A percentile compares a stretch with the other conserved stretches of the same genome.
Evolutionary conservation across 2,329 filamentous ascomycete genomes (phyloP).

Genomic region (Sporothrix phasma): DNA sequence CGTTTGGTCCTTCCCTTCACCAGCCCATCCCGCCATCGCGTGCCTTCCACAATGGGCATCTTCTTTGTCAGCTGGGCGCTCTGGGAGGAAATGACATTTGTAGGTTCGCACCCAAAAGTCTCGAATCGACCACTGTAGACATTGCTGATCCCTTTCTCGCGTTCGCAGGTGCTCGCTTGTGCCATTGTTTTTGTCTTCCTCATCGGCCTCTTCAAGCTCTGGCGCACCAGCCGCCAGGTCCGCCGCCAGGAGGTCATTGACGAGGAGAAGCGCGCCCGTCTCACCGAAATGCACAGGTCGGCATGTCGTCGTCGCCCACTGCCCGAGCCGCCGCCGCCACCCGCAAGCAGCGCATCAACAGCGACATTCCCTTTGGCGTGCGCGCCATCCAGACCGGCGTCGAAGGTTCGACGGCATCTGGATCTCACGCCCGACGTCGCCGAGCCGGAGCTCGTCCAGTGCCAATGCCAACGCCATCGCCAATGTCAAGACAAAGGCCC

Average conservation of each 20-base stretch:
- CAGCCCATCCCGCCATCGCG: neutral
- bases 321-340: neutral
- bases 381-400: conserved; percentile 75
- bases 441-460: conserved; percentile 22
- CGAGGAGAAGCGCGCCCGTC: conserved; percentile 50
- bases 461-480: too few species aligned
- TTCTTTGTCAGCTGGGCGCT: conserved; percentile 66
- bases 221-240: conserved; percentile 46
- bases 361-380: conserved; percentile 75
- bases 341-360: conserved; percentile 27
- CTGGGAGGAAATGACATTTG: conserved; percentile 87
- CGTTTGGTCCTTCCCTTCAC: neutral
- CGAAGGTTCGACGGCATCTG: conserved; percentile 78
- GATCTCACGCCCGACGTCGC: conserved; percentile 47
- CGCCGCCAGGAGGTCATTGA: conserved; percentile 54
- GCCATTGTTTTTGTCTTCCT: conserved; percentile 62
- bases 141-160: neutral
- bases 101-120: conserved; percentile 33
- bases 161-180: conserved; percentile 64
- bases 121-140: too few species aligned
- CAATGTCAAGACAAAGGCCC: too few species aligned
- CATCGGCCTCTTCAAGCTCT: conserved; percentile 58
- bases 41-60: conserved; percentile 27
- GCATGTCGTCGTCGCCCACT: conserved; percentile 29
- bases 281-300: conserved; percentile 46